Conservation (phyloP, 1,284 basidiomycete species). For the Schizopora paradoxa region DNA sequence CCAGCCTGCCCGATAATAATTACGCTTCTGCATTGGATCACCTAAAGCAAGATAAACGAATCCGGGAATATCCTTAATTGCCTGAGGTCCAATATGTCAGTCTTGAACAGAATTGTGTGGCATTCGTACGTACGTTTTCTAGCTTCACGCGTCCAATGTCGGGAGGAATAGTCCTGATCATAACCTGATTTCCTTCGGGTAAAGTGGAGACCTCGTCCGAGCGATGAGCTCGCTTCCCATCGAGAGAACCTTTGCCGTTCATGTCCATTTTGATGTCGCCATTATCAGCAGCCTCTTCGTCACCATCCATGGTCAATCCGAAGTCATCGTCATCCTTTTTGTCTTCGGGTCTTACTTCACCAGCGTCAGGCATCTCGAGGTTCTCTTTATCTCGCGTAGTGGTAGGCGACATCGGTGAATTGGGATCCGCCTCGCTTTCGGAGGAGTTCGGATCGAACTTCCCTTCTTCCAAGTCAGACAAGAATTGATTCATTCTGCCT, state of each 20-base stretch:
- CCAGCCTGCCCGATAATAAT: slow-evolving; percentile 91
- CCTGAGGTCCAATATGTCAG: slow-evolving; percentile 34
- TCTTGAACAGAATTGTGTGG: not conserved
- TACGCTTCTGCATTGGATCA: slow-evolving; percentile 84
- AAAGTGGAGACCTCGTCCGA: slow-evolving; percentile 74
- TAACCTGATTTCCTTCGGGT: slow-evolving; percentile 82
- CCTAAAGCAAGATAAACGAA: slow-evolving; percentile 82
- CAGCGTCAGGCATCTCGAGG: slow-evolving; percentile 20
- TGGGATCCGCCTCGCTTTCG: slow-evolving; percentile 47
- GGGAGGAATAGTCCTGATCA: slow-evolving; percentile 91
- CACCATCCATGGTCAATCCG: slow-evolving; percentile 62
- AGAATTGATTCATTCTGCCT: slow-evolving; percentile 64
- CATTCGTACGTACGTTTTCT: slow-evolving; percentile 61
- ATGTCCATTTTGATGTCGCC: slow-evolving; percentile 42
- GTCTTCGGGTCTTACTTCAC: slow-evolving; percentile 21
- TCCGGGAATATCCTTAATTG: slow-evolving; percentile 59
- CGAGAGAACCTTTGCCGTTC: slow-evolving; percentile 49
- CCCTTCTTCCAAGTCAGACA: slow-evolving; percentile 75
- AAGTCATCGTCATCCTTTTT: slow-evolving; percentile 46
- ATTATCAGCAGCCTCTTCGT: slow-evolving; percentile 62
- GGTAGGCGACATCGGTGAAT: slow-evolving; percentile 34
- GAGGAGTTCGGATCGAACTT: slow-evolving; percentile 72
- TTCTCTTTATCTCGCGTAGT: slow-evolving; percentile 45
- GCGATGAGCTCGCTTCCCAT: slow-evolving; percentile 44
- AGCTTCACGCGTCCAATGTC: slow-evolving; percentile 83